These are phyloP conservation scores for Centrapalus pauciflorus DNA, from an alignment of 129 eudicot genomes.

Conservation along the genomic window DNA sequence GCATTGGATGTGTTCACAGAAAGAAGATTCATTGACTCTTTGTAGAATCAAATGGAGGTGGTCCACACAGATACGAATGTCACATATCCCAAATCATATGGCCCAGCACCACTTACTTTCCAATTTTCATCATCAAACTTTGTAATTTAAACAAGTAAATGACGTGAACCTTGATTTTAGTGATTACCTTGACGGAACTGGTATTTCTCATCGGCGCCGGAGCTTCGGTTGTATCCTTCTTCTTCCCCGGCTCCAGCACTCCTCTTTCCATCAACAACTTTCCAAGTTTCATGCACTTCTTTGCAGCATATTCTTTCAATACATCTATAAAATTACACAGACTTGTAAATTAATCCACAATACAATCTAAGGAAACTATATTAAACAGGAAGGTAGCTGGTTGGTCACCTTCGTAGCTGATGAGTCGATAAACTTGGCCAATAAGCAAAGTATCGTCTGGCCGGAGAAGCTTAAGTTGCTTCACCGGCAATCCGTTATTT, in stretches of 20 bases:
- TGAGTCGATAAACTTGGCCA: slow-evolving; percentile 79
- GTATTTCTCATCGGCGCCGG: not conserved
- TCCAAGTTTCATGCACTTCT: slow-evolving; percentile 62
- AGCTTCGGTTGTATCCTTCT: not conserved
- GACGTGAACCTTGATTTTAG: not conserved
- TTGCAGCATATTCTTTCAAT: slow-evolving; percentile 62
- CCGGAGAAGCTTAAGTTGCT: slow-evolving; percentile 67
- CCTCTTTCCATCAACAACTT: slow-evolving; percentile 62
- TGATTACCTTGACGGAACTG: slow-evolving; percentile 35
- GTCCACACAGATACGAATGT: slow-evolving; percentile 25
- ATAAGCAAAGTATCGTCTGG: slow-evolving; percentile 64
- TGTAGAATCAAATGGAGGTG: slow-evolving; percentile 24
- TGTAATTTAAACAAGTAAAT: not conserved
- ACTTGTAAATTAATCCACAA: not conserved
- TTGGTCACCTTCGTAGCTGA: slow-evolving; percentile 60
- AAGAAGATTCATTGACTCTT: not conserved
- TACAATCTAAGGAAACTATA: not conserved
- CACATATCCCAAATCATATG: slow-evolving; percentile 5
- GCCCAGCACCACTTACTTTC: slow-evolving; percentile 2
- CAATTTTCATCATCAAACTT: not conserved
- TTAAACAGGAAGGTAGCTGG: not conserved
- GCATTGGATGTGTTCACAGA: not conserved
- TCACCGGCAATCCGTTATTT: slow-evolving; percentile 47
- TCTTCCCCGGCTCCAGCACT: slow-evolving; percentile 28
- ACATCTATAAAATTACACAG: slow-evolving; percentile 31